These are phyloP conservation scores for Viola pubescens DNA, from an alignment of 441 rosid species.

Conservation along the genomic window DNA sequence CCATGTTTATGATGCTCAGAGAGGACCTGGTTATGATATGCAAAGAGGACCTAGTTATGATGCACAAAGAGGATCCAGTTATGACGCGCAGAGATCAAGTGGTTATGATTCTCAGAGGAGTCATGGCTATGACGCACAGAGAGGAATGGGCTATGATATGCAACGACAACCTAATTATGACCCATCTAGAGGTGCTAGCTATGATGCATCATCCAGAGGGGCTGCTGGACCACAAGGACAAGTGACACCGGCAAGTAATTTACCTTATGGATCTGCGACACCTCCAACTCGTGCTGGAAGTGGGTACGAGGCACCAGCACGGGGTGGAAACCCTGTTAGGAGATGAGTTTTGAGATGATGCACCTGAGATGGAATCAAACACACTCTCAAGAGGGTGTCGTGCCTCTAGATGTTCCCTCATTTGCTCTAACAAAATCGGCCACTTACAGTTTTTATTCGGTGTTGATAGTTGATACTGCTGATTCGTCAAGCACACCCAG, in stretches of 20 bases:
- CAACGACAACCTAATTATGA: conserved; percentile 26
- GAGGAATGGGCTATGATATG: conserved; percentile 32
- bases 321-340: conserved; percentile 48
- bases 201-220: conserved; percentile 33
- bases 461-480: too few relatives aligned
- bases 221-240: conserved; percentile 33
- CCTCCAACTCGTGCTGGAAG: conserved; percentile 38
- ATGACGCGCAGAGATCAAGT: conserved; percentile 24
- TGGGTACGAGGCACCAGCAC: conserved; percentile 33
- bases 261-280: conserved; percentile 49
- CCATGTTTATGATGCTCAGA: conserved; percentile 34
- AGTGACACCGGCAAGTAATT: conserved; percentile 31
- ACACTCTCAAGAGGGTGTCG: too few relatives aligned
- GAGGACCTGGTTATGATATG: conserved; percentile 30
- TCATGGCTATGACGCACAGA: conserved; percentile 32
- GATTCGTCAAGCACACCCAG: too few relatives aligned
- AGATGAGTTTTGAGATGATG: conserved; percentile 29
- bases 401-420: too few relatives aligned
- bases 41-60: conserved; percentile 35
- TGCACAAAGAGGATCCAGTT: conserved; percentile 20
- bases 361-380: neutral
- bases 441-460: too few relatives aligned
- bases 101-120: conserved; percentile 33
- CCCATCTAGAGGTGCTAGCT: conserved; percentile 24
- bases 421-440: too few relatives aligned